Evolutionary conservation across 2,329 filamentous ascomycete species (phyloP), one percentile per base, ranked within the genome.

Genomic region (Aureobasidium subglaciale): DNA sequence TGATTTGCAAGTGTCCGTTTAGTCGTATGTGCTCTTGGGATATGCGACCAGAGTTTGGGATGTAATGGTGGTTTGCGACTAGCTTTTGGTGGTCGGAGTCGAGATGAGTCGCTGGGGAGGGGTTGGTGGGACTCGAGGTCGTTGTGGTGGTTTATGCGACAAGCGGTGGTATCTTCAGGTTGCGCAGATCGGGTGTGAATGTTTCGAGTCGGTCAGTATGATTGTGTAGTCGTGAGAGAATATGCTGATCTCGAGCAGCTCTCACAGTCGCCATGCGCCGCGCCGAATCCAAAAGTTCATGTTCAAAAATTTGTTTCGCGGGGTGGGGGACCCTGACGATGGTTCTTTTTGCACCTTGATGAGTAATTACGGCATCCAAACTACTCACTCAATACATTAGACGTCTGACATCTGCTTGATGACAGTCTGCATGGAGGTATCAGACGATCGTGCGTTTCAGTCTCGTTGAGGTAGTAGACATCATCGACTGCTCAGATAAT

Each of bases 251-350:
- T 34, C 29, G 40, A 8, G 7, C 9, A 27, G 15, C 10, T 15
- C 15, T 11, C 9, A 5, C 24, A 20, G 24, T 16, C 18, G 48
- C 22, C 3, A 3, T 38, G 30, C 30, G 46, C 22, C 5, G 5
- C n/a, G n/a, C n/a, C n/a, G 15, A 1, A 32, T 40, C 30, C 48
- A 52, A 40, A 52, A 52, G 35, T 52, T 22, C 5, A 34, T 16
- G 24, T n/a, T 29, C 34, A 5, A 52, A 52, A 52, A 40, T 52
- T 52, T 52, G 48, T 34, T 52, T 52, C 30, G 35, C 35, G 48
- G 34, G 5, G 48, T 52, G 34, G 48, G 48, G 48, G 48, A 52
- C 48, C 48, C 48, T 52, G 48, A 25, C 45, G 10, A 13, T 15
- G 2, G 1, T n/a, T 35, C 32, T 2, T 6, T 35, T 35, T n/a